These are phyloP conservation scores for Hyaloperonospora brassicae DNA, from an alignment of 352 stramenopile species.

Conservation along the genomic window DNA sequence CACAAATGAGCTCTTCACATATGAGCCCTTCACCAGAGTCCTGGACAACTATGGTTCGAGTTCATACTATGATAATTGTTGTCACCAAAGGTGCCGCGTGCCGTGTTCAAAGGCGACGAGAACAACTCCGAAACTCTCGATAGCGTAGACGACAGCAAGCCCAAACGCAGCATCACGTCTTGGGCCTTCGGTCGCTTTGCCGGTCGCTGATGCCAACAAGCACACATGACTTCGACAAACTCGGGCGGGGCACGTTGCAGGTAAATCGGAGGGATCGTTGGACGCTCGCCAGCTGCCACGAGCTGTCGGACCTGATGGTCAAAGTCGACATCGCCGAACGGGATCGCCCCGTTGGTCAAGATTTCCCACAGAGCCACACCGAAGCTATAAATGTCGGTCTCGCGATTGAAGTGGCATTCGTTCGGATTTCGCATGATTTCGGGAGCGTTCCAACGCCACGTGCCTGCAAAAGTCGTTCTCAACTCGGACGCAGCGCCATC, in stretches of 20 bases:
- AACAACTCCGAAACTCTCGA: slow-evolving; percentile 28
- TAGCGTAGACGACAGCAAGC: slow-evolving; percentile 52
- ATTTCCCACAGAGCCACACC: slow-evolving; percentile 62
- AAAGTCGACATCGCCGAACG: slow-evolving; percentile 57
- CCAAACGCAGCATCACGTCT: slow-evolving; percentile 58
- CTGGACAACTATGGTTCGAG: slow-evolving; percentile 42
- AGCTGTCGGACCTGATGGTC: slow-evolving; percentile 61
- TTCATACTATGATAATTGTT: slow-evolving; percentile 70
- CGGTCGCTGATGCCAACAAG: slow-evolving; percentile 58
- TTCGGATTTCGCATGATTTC: slow-evolving; percentile 67
- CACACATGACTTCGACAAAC: slow-evolving; percentile 56
- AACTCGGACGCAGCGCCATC: slow-evolving; percentile 31
- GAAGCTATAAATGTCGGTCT: slow-evolving; percentile 75
- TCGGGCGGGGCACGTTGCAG: slow-evolving; percentile 40
- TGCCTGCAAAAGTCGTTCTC: slow-evolving; percentile 60
- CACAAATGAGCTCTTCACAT: too few species aligned
- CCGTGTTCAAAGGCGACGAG: slow-evolving; percentile 30
- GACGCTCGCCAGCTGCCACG: slow-evolving; percentile 47
- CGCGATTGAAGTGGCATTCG: slow-evolving; percentile 57
- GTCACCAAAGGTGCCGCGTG: slow-evolving; percentile 52
- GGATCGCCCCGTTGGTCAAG: slow-evolving; percentile 53
- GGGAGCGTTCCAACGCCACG: slow-evolving; percentile 66
- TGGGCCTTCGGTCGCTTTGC: slow-evolving; percentile 42
- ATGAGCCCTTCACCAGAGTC: slow-evolving; percentile 11
- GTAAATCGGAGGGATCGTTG: slow-evolving; percentile 40